Conservation (phyloP, 495 filamentous ascomycete genomes). For the Aspergillus leporis region DNA sequence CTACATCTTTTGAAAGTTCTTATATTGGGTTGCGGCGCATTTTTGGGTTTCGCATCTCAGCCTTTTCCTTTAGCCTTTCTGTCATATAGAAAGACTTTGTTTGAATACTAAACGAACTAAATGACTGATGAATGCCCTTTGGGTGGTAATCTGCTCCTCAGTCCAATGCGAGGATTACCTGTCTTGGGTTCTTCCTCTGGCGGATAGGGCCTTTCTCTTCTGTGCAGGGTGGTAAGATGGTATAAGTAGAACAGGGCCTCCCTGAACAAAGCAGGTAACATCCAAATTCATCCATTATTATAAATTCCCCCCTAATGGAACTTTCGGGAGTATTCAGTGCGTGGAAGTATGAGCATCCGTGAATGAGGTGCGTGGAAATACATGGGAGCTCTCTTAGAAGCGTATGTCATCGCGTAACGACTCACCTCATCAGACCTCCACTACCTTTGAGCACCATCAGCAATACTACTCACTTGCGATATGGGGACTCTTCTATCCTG, state of each 20-base stretch:
- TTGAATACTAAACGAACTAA: conserved; percentile 1
- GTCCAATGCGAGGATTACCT: too few relatives aligned
- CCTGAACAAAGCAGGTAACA: not conserved
- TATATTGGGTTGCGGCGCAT: conserved; percentile 18
- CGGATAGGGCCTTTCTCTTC: not conserved
- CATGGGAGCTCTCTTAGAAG: not conserved
- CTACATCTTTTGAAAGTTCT: not conserved
- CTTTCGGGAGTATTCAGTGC: not conserved
- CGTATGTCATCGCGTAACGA: conserved; percentile 7
- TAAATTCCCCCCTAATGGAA: not conserved
- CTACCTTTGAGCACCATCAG: conserved; percentile 4
- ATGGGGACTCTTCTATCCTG: conserved; percentile 27
- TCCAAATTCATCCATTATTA: not conserved
- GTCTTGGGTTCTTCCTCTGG: not conserved
- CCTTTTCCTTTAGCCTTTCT: not conserved
- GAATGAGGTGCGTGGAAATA: not conserved
- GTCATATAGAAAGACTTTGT: conserved; percentile 1
- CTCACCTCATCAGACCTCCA: not conserved
- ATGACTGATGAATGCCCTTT: conserved; percentile 2
- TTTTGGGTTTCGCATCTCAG: conserved; percentile 6
- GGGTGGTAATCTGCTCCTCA: not conserved
- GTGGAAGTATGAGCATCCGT: not conserved
- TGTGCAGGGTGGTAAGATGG: not conserved
- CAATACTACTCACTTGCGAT: conserved; percentile 16
- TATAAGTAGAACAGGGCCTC: not conserved